Base-by-base conservation (phyloP, 2,329 filamentous ascomycete species). In the Fusarium sp. region DNA sequence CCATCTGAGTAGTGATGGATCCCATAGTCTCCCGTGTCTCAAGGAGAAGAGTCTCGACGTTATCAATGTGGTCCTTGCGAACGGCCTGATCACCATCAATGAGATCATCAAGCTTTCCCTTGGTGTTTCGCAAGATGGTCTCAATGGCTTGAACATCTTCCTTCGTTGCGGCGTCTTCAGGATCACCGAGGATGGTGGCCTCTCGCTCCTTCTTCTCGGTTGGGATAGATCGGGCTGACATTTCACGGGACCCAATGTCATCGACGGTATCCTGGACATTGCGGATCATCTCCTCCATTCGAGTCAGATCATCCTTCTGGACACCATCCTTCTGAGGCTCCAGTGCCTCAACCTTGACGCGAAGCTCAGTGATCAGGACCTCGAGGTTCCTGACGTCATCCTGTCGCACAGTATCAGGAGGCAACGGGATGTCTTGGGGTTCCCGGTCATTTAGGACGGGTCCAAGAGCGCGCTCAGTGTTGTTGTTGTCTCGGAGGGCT, bases 81-180 rank as follows among this genome's bases (percentile, higher is more conserved):
- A 93, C 89, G 2, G 88, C 83, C 62, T 91, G 89, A 33, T 93
- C 91, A 4, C 89, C 86, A 55, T 94, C 87, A 54, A 97, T 87
- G 18, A 88, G 78, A 64, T 97, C 93, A 63, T 97, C 95, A 9
- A 98, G 83, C 50, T 92, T 92, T 5, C 90, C 89, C 77, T 97
- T 97, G 31, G 93, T 94, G 77, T 97, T 97, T 42, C 91, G 89
- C 11, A 98, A 85, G 53, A 98, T 89, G 0, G 91, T 96, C 79
- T 97, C 95, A 63, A 98, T 94, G 10, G 93, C 93, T 66, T 95
- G 89, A 0, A 94, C 92, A 73, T 98, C 94, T 70, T 97, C 93
- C 76, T 92, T 81, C 77, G 71, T 84, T 73, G 72, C 84, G 74
- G 64, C 81, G 61, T 84, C 81, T 5, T 73, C 72, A 13, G 62